Conservation (phyloP, 306 rosid genomes). For the Vachellia pachyceras region DNA sequence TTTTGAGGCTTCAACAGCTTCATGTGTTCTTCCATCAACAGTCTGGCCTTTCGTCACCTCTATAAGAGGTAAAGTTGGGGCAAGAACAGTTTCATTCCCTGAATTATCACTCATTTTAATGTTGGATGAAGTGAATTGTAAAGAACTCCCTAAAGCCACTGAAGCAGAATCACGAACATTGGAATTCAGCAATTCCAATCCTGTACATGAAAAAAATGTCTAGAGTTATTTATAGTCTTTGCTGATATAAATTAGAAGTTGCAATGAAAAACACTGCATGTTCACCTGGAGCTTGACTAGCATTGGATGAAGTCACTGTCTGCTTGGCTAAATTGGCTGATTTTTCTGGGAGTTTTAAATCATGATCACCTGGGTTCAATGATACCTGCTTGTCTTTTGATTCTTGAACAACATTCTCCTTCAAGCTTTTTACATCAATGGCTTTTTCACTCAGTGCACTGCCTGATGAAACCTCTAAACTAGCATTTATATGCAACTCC, state of each 20-base stretch:
- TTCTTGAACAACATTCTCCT: slow-evolving; percentile 51
- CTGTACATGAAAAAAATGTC: slow-evolving; percentile 52
- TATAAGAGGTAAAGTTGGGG: slow-evolving; percentile 40
- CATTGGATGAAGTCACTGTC: slow-evolving; percentile 43
- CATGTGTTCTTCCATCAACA: slow-evolving; percentile 46
- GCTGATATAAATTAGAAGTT: slow-evolving; percentile 17
- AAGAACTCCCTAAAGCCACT: slow-evolving; percentile 38
- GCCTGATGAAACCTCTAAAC: slow-evolving; percentile 47
- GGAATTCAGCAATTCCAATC: slow-evolving; percentile 49
- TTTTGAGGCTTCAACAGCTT: slow-evolving; percentile 44
- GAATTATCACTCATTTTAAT: slow-evolving; percentile 41
- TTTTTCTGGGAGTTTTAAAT: slow-evolving; percentile 45
- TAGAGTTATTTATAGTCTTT: slow-evolving; percentile 24
- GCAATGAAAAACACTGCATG: slow-evolving; percentile 25
- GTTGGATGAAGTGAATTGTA: slow-evolving; percentile 43
- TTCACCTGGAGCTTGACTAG: slow-evolving; percentile 50
- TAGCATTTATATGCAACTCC: slow-evolving; percentile 50
- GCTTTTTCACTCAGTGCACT: slow-evolving; percentile 46
- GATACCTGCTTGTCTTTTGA: slow-evolving; percentile 47
- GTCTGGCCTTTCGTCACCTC: slow-evolving; percentile 50
- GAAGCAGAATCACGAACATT: slow-evolving; percentile 42
- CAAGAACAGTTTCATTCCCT: slow-evolving; percentile 39
- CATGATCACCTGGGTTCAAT: slow-evolving; percentile 48
- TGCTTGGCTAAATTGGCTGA: slow-evolving; percentile 53
- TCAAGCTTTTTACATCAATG: slow-evolving; percentile 34